Percentiles rank a stretch among this genome's conserved stretches.
Conservation (phyloP, 257 asterid genomes). For the Lithospermum erythrorhizon region DNA sequence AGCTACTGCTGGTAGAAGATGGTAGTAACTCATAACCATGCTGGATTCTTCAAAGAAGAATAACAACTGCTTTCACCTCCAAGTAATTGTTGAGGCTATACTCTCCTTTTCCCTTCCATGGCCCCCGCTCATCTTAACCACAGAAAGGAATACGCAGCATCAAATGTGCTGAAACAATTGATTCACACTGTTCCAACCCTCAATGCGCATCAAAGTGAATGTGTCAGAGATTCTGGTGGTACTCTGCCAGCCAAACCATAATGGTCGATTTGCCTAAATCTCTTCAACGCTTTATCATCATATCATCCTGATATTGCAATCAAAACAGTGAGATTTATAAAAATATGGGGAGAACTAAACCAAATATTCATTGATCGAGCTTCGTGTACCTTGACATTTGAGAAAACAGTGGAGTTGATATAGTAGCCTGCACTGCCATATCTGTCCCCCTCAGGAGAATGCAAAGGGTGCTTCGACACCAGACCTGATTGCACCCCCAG, state of each 20-base stretch:
- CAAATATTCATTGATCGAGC: no score
- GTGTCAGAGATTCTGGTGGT: conserved; percentile 70
- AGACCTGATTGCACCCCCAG: conserved; percentile 10
- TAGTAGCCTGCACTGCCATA: conserved; percentile 6
- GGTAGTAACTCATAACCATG: conserved; percentile 52
- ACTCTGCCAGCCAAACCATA: conserved; percentile 94
- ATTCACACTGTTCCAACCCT: conserved; percentile 79
- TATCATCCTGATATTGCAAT: conserved; percentile 50
- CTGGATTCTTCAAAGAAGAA: conserved; percentile 68
- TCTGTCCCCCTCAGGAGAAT: conserved; percentile 15
- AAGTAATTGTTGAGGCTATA: conserved; percentile 81
- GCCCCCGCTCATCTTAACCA: conserved; percentile 93
- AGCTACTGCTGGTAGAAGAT: no score
- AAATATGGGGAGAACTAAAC: no score
- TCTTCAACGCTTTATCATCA: conserved; percentile 81
- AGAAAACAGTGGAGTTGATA: conserved; percentile 16
- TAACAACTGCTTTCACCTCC: conserved; percentile 93
- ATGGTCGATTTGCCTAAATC: conserved; percentile 63
- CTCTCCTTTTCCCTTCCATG: conserved; percentile 85
- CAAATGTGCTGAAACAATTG: conserved; percentile 65
- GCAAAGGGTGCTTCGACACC: conserved; percentile 13
- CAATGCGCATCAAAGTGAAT: conserved; percentile 69
- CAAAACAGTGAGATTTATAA: neutral
- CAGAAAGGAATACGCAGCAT: conserved; percentile 93
- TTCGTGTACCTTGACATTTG: conserved; percentile 13